Evolutionary conservation across 2,329 filamentous ascomycete species (phyloP).

Genomic region (Dactylellina parvicollis): DNA sequence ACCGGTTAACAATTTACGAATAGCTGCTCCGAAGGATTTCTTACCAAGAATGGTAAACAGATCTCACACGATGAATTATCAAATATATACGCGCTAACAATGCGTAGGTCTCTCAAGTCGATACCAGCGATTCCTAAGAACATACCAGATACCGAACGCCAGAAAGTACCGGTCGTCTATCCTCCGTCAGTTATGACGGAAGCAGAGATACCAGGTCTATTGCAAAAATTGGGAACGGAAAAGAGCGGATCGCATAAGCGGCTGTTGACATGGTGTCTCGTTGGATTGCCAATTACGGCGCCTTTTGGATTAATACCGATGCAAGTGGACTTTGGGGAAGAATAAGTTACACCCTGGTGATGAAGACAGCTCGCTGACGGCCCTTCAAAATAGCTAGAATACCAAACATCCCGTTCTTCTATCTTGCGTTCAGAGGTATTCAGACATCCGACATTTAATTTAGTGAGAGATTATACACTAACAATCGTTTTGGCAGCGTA

Average conservation of each 20-base stretch:
- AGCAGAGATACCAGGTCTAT: slow-evolving; percentile 71
- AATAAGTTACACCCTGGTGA: neutral
- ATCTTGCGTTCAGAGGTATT: slow-evolving; percentile 77
- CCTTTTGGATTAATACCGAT: slow-evolving; percentile 86
- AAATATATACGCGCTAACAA: slow-evolving; percentile 3
- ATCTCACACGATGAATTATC: neutral
- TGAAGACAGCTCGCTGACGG: slow-evolving; percentile 1
- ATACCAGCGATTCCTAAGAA: slow-evolving; percentile 81
- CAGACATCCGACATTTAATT: neutral
- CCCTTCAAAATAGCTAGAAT: slow-evolving; percentile 51
- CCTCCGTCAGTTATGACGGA: slow-evolving; percentile 75
- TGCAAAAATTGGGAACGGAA: slow-evolving; percentile 79
- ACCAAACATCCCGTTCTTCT: slow-evolving; percentile 87
- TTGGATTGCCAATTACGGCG: slow-evolving; percentile 82
- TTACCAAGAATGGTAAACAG: slow-evolving; percentile 80
- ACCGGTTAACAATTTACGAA: neutral
- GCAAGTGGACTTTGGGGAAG: slow-evolving; percentile 67
- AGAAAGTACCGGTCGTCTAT: slow-evolving; percentile 78
- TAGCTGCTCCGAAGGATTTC: slow-evolving; percentile 82
- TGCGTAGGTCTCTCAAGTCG: slow-evolving; percentile 79
- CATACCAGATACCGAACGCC: slow-evolving; percentile 71
- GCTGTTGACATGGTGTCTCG: slow-evolving; percentile 80
- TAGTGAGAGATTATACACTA: slow-evolving; percentile 9
- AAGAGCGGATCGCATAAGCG: slow-evolving; percentile 79
- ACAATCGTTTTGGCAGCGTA: slow-evolving; percentile 48